These are phyloP conservation scores for Ceratocystis papillata DNA, from an alignment of 2,329 filamentous ascomycete genomes.

Conservation along the genomic window DNA sequence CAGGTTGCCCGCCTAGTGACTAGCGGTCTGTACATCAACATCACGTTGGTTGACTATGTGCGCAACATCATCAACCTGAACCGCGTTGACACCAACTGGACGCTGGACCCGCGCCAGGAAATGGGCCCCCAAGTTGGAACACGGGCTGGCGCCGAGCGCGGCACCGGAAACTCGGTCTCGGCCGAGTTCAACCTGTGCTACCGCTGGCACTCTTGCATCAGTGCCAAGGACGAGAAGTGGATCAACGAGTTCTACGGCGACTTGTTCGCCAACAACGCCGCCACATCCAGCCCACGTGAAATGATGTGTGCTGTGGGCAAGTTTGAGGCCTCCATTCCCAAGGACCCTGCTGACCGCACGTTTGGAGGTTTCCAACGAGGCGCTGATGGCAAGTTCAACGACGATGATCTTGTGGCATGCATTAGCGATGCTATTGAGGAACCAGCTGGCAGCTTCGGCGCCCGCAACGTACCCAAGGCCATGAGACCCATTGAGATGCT, in stretches of 20 bases:
- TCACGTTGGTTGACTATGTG: conserved; percentile 67
- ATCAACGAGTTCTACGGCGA: conserved; percentile 55
- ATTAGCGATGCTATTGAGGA: conserved; percentile 62
- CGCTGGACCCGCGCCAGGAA: conserved; percentile 62
- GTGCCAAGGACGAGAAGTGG: conserved; percentile 67
- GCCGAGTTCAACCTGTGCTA: conserved; percentile 86
- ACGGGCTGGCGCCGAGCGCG: conserved; percentile 51
- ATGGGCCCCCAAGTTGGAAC: conserved; percentile 48
- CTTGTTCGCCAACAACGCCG: conserved; percentile 24
- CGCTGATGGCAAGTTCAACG: conserved; percentile 56
- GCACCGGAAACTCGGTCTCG: conserved; percentile 71
- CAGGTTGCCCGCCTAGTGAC: conserved; percentile 68
- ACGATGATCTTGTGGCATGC: conserved; percentile 65
- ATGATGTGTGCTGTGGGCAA: conserved; percentile 53
- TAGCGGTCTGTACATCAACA: conserved; percentile 66
- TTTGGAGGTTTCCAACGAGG: conserved; percentile 58
- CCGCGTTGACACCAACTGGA: conserved; percentile 60
- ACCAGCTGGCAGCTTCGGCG: conserved; percentile 62
- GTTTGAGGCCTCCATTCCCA: conserved; percentile 49
- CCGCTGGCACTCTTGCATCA: conserved; percentile 75
- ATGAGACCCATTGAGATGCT: conserved; percentile 69
- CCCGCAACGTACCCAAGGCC: conserved; percentile 60
- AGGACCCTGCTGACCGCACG: conserved; percentile 56
- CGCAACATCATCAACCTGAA: conserved; percentile 59
- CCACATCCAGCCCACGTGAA: conserved; percentile 43